Base-by-base conservation (phyloP, 306 rosid species). In the Dryas octopetala region DNA sequence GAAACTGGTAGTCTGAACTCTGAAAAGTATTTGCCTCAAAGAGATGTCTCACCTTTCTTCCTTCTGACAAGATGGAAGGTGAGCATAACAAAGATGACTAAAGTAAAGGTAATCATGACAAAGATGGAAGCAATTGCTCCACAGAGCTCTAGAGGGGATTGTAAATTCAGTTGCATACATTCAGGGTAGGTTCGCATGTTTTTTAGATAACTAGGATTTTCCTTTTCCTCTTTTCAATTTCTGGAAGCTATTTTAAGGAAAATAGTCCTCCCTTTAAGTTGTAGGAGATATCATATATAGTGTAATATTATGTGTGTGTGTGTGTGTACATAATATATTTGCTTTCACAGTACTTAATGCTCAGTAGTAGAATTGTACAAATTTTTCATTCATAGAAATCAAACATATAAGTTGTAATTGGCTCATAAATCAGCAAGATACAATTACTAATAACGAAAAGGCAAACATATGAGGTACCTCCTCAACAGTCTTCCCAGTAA, bases 401-500 rank as follows among this genome's bases (percentile, higher is more conserved):
- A 46, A 50, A 45, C 11, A 58, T 13, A 68, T 23, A 14, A 12
- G 4, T 14, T 3, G 55, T 11, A 75, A 43, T 28, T 71, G 47
- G 7, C 70, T 44, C 15, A 46, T 9, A 52, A 17, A 64, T 70
- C 50, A 16, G 72, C 9, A 79, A 23, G 23, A 23, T 23, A 23
- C 23, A 23, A 23, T 13, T 14, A 40, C 40, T 13, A 70, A 78
- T 32, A 48, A 38, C 52, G 53, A 64, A 59, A 47, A 52, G 53
- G 61, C n/a, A 73, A 63, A 48, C 43, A 55, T 66, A 49, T 60
- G 45, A 51, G 73, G 54, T 86, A 92, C 99, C 99, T 95, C 99
- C 80, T 90, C 99, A 76, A 95, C 97, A 71, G 93, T 90, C 85
- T 90, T 95, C 79, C 97, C 98, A 4, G 89, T 90, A 78, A 95